Evolutionary conservation across 2,329 filamentous ascomycete genomes (phyloP).

Genomic region (Trichoderma atrobrunneum): DNA sequence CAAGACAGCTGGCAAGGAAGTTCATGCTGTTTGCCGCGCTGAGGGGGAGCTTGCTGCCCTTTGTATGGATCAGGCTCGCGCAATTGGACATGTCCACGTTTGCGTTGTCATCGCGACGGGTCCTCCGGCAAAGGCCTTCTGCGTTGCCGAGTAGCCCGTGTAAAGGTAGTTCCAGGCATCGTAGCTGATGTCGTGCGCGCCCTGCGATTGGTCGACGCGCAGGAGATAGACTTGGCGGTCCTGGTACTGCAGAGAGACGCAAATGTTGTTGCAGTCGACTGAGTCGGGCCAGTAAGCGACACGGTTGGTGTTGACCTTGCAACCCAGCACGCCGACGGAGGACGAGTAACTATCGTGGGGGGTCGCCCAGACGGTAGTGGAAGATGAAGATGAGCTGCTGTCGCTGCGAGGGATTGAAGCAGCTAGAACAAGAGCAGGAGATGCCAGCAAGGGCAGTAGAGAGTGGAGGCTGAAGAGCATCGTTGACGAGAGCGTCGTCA

Average conservation of each 20-base stretch:
- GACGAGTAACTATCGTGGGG: constrained; percentile 58
- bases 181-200: constrained; percentile 58
- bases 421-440: not conserved
- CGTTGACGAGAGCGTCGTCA: constrained; percentile 1
- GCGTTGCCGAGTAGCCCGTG: constrained; percentile 45
- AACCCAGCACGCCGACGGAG: constrained; percentile 58
- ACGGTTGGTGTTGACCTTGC: constrained; percentile 59
- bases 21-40: constrained; percentile 54
- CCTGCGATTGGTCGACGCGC: constrained; percentile 55
- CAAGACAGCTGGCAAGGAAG: constrained; percentile 47
- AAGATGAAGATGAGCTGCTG: not conserved
- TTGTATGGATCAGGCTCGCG: constrained; percentile 45
- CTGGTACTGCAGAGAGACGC: constrained; percentile 49
- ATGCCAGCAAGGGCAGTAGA: constrained; percentile 6
- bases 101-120: constrained; percentile 47
- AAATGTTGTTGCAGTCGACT: constrained; percentile 55
- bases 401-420: constrained; percentile 7
- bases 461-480: constrained; percentile 5
- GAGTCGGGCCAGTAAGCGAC: constrained; percentile 59
- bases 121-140: constrained; percentile 47
- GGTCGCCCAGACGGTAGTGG: constrained; percentile 37
- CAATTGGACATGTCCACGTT: constrained; percentile 46
- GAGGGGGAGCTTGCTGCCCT: constrained; percentile 39
- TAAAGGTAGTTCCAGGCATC: constrained; percentile 62
- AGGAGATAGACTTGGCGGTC: constrained; percentile 56